Percentiles rank a stretch among this genome's conserved stretches.
Evolutionary conservation across 352 stramenopile species (phyloP).

Genomic region (Phytopythium montanum): DNA sequence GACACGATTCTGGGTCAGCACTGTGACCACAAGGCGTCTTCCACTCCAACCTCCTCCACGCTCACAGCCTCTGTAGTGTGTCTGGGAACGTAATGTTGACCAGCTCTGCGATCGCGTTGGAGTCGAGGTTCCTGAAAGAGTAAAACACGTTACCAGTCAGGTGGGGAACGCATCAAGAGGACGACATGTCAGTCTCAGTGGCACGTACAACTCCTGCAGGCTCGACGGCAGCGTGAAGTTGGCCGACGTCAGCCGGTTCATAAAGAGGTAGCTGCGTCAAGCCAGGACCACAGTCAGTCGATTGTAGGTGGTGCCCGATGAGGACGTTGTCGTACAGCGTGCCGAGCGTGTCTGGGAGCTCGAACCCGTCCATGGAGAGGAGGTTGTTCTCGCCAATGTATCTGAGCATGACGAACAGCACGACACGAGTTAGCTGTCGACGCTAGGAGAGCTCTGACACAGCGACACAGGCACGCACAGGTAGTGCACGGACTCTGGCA

Average conservation of each 20-base stretch:
- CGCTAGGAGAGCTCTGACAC: too few relatives aligned
- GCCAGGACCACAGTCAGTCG: background rate
- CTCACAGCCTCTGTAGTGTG: background rate
- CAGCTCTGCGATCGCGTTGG: slow-evolving; percentile 9
- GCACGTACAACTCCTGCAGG: slow-evolving; percentile 6
- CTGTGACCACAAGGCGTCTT: background rate
- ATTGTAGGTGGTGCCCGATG: background rate
- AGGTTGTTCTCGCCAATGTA: slow-evolving; percentile 5
- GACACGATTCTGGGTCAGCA: background rate
- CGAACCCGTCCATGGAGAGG: slow-evolving; percentile 2
- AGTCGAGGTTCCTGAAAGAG: slow-evolving; percentile 10
- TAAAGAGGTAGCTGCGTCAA: background rate
- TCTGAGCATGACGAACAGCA: background rate
- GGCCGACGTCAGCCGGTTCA: background rate
- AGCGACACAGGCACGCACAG: background rate
- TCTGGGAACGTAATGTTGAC: background rate
- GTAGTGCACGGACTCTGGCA: background rate
- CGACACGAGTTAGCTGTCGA: too few relatives aligned
- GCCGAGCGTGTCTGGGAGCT: background rate
- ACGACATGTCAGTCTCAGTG: background rate
- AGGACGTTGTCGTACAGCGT: background rate
- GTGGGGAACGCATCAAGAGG: background rate
- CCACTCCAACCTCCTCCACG: background rate
- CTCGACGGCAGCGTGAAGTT: slow-evolving; percentile 1
- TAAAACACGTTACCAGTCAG: background rate